phyloP scores from a whole-genome alignment of 441 rosid species.

The Theobroma grandiflorum region DNA sequence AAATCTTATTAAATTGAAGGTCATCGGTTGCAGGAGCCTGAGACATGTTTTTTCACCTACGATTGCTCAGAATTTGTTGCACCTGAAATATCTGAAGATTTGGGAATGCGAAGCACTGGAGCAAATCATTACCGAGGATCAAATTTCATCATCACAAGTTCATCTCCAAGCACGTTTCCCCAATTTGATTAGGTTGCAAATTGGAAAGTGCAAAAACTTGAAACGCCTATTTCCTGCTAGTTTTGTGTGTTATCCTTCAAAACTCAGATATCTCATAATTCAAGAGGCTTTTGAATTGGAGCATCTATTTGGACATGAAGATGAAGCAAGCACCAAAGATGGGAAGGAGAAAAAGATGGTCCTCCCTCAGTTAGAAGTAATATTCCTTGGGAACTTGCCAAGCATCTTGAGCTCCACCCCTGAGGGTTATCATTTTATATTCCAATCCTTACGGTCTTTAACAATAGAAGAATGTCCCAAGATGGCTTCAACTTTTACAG shows the following conservation, averaged over 20 bases:
- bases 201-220: not conserved
- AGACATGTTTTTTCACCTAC: conserved; percentile 21
- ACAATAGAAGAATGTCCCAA: not conserved
- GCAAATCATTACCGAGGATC: conserved; percentile 9
- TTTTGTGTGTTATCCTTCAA: not conserved
- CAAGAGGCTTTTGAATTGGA: not conserved
- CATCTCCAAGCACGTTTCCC: not conserved
- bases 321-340: not conserved
- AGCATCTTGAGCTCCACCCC: not conserved
- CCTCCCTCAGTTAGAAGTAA: not conserved
- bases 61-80: conserved; percentile 21
- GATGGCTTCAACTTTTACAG: not conserved
- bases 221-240: not conserved
- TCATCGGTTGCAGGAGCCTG: not conserved
- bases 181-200: not conserved
- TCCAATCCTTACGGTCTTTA: conserved; percentile 4
- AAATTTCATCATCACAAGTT: not conserved
- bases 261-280: not conserved
- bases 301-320: not conserved
- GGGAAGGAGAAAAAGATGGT: not conserved
- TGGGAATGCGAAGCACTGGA: not conserved
- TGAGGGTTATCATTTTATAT: not conserved
- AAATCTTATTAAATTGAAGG: conserved; percentile 15
- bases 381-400: not conserved
- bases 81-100: not conserved